Base-by-base conservation (phyloP, 495 filamentous ascomycete genomes). In the Neurospora hispaniola region DNA sequence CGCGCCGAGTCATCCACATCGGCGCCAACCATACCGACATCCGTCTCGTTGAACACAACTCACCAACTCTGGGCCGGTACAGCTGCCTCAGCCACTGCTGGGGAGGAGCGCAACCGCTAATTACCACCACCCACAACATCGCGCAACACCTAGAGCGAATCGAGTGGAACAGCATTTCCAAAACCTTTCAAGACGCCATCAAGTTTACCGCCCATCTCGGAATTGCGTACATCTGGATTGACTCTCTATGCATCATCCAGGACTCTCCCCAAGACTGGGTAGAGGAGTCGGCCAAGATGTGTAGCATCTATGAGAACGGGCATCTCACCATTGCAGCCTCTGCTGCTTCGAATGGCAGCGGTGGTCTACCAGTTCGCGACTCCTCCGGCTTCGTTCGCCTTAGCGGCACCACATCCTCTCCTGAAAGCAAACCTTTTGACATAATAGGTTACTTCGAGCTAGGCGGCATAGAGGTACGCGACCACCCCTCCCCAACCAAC, bases 171-270 rank as follows among this genome's bases (percentile, higher is more conserved):
- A 59, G 42, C 14, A 42, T 76, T 3, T 76, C 76, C 1, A 69
- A 70, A 41, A 78, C 80, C 35, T 80, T 81, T 38, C 72, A 77
- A 71, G 79, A 83, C 27, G 81, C 82, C 16, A 71, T 84, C 16
- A 46, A n/a, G 20, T 68, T 76, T 6, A 66, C 71, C 38, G 27
- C 62, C 18, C 35, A 68, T 12, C 48, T 79, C 8, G 72, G 71
- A 2, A 62, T 76, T 18, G 18, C 54, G 16, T 77, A 74, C 44
- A 44, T 78, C 8, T 78, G 77, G 77, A 76, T 78, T 31, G 76
- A 78, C 40, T 69, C 75, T 2, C 54, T 73, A n/a, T 73, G 72
- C 38, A 48, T 73, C 23, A 20, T 71, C 42, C 72, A 74, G 16
- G 70, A 72, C 70, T n/a, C 46, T 54, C 66, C 40, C 27, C 38